Evolutionary conservation across 768 basidiomycete genomes (phyloP), one percentile per base, ranked within the genome.

Genomic region (Russula foetens): DNA sequence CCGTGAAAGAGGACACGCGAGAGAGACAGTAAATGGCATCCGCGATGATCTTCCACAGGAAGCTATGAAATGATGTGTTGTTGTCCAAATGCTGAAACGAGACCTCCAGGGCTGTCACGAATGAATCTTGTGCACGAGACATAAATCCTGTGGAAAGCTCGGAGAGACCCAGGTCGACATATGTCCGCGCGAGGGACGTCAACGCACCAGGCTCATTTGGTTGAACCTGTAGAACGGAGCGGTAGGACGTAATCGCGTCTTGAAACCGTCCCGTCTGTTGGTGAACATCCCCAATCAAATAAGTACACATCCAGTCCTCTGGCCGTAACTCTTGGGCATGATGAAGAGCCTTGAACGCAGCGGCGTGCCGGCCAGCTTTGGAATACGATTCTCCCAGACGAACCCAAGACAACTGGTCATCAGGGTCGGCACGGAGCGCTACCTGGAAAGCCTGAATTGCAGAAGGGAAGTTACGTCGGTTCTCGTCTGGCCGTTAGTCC

Each of bases 331-430:
- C 84, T 15, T 82, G 79, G 0, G 92, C 92, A 49, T 80, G 85
- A 9, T 77, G 74, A 21, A 98, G 82, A 0, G 95, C 88, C 71
- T 96, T 98, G 60, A 97, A 72, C 0, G 93, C 90, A 17, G 97
- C 95, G 19, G 83, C 84, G 66, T 93, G 88, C 35, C 92, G 83
- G 51, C 97, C 96, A 12, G 91, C 87, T 68, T 82, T 86, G 66
- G 82, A 84, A 67, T 99, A 98, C 0, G 92, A 90, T 72, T 97
- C 92, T 1, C 95, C 95, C 3, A 99, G 79, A 39, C 90, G 83
- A 15, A 93, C 77, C 97, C 96, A 98, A n/a, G 86, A 81, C 17
- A 84, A 70, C 14, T 83, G 79, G 71, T 98, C 93, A 2, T 85
- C 81, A 1, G 84, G 79, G 23, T 90, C 82, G 7, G 87, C 86